Base-by-base conservation (phyloP, 352 stramenopile genomes). In the Phytophthora colocasiae region DNA sequence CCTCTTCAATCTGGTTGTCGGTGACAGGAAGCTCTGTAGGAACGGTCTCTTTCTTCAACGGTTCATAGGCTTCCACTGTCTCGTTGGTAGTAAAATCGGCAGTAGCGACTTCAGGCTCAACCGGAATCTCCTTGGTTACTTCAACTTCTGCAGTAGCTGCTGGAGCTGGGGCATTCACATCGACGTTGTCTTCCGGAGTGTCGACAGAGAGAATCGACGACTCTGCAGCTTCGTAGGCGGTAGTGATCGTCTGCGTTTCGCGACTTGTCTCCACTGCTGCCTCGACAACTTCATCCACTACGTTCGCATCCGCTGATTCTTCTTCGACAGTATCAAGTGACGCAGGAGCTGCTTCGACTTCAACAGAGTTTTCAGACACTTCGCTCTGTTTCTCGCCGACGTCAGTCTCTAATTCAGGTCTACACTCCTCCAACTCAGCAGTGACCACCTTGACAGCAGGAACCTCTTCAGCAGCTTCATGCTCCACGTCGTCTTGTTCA, bases 41-140 rank as follows among this genome's bases (percentile, higher is more conserved):
- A 50, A 57, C 36, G 5, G 12, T 7, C 5, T 62, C n/a, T 40
- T 60, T 34, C 19, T 60, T 46, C 6, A 39, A 29, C 12, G 36
- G 39, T 9, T 46, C n/a, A 26, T 51, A 71, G 39, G 31, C 38
- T 15, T 54, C 49, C 3, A 71, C 9, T 12, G 52, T 15, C 41
- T 77, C 54, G 38, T 58, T 45, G 7, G 58, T 77, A 19, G 52
- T 71, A 41, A 66, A 73, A 34, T 77, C 69, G 4, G 64, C 58
- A 43, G 22, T 65, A 39, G 36, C 54, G 27, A 73, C 60, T 22
- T 22, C 26, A 44, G 34, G 8, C 29, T 68, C 60, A 44, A 45
- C n/a, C n/a, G 27, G 12, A 48, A 22, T 14, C 8, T 50, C 26
- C 38, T 34, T 39, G 9, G 29, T 22, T 49, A 15, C 12, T 7